A percentile compares a stretch with the other conserved stretches of the same genome.
Conservation (phyloP, 352 stramenopile species). For the Pythium sp. region DNA sequence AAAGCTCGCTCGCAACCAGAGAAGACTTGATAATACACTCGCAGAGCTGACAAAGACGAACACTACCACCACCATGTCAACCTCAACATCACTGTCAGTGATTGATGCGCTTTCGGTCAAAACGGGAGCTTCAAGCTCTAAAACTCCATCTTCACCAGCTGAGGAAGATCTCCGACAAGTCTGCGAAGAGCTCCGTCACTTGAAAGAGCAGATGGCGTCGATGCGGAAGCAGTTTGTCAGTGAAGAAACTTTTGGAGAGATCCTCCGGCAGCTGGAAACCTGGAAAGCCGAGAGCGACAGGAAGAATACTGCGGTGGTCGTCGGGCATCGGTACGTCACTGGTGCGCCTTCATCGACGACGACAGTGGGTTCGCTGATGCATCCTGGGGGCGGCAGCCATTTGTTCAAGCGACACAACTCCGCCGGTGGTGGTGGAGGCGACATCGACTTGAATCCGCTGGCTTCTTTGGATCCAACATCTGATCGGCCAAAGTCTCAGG, state of each 20-base stretch:
- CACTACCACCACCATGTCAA: neutral
- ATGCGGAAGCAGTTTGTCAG: slow-evolving; percentile 54
- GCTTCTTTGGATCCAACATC: neutral
- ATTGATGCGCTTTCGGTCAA: neutral
- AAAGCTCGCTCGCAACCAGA: slow-evolving; percentile 43
- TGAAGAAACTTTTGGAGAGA: slow-evolving; percentile 36
- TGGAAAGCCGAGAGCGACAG: slow-evolving; percentile 32
- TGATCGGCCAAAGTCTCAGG: slow-evolving; percentile 48
- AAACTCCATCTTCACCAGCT: neutral
- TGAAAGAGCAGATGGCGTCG: slow-evolving; percentile 34
- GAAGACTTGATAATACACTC: slow-evolving; percentile 30
- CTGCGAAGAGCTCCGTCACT: slow-evolving; percentile 32
- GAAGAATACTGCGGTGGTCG: slow-evolving; percentile 19
- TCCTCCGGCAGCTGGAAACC: slow-evolving; percentile 37
- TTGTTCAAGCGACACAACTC: slow-evolving; percentile 29
- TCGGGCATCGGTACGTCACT: slow-evolving; percentile 30
- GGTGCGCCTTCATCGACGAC: slow-evolving; percentile 8
- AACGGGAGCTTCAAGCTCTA: neutral
- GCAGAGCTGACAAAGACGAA: slow-evolving; percentile 18
- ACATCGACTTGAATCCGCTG: slow-evolving; percentile 10
- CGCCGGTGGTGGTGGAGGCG: neutral
- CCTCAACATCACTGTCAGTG: neutral
- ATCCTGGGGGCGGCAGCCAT: neutral
- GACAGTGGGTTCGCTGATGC: slow-evolving; percentile 19
- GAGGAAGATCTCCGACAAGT: slow-evolving; percentile 15